Percentiles rank a stretch among this genome's conserved stretches.
phyloP scores from a whole-genome alignment of 257 asterid genomes.

The Solanum virginianum region DNA sequence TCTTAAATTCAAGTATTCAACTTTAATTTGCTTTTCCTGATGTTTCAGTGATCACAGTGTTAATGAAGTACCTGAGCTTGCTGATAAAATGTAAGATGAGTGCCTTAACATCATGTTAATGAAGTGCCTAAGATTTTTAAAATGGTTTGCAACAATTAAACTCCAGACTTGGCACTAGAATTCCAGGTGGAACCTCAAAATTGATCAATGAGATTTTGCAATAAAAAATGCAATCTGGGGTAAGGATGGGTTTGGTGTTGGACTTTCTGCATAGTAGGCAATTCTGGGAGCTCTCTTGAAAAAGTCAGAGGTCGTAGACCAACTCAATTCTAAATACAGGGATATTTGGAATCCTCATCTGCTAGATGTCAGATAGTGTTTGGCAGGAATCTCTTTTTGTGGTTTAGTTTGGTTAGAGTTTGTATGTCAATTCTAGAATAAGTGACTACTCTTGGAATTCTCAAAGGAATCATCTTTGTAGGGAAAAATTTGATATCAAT shows the following conservation, averaged over 20 bases:
- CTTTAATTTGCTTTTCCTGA: neutral
- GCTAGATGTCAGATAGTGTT: neutral
- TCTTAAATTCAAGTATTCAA: neutral
- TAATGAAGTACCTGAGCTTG: neutral
- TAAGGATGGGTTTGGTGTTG: neutral
- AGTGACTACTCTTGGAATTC: neutral
- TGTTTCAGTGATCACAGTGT: neutral
- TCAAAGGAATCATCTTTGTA: neutral
- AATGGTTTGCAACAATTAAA: neutral
- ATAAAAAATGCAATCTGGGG: neutral
- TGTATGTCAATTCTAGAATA: neutral
- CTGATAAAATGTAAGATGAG: neutral
- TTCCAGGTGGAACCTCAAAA: neutral
- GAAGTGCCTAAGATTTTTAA: neutral
- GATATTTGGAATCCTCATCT: neutral
- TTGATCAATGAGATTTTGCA: neutral
- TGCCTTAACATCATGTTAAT: neutral
- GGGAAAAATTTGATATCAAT: neutral
- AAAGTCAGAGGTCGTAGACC: neutral
- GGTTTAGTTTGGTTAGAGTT: neutral
- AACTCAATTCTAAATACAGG: neutral
- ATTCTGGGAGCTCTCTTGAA: neutral
- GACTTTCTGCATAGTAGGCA: neutral
- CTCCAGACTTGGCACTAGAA: neutral
- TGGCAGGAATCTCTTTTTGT: neutral